Evolutionary conservation across 2,329 filamentous ascomycete species (phyloP).

Genomic region (Apiospora kogelbergensis): DNA sequence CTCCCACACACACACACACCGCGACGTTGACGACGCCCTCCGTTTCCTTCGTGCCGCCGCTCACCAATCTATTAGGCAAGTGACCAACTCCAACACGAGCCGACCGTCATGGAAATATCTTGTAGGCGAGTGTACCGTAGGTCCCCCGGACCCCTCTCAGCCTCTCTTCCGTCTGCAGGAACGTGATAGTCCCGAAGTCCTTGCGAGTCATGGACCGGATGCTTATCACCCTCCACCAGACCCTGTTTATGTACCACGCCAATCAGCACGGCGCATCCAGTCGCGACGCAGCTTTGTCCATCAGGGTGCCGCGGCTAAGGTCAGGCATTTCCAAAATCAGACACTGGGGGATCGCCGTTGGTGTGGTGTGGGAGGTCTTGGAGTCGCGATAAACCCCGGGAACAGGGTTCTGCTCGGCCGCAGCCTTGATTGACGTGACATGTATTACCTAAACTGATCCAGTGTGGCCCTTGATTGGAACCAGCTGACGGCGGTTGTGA

Average conservation of each 20-base stretch:
- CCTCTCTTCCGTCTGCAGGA: slow-evolving; percentile 2
- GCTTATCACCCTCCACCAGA: slow-evolving; percentile 3
- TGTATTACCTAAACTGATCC: not conserved
- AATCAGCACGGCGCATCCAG: not conserved
- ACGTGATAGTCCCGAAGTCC: slow-evolving; percentile 1
- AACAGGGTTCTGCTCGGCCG: slow-evolving; percentile 1
- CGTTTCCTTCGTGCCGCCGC: not conserved
- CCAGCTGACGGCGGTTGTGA: not conserved
- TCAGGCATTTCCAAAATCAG: not conserved
- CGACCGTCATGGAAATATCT: not conserved
- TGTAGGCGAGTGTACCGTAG: not conserved
- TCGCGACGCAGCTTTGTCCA: not conserved
- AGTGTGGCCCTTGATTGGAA: not conserved
- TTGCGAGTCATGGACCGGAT: not conserved
- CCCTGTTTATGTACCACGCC: not conserved
- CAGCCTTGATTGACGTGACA: slow-evolving; percentile 2
- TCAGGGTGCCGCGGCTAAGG: slow-evolving; percentile 2
- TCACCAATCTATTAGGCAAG: not conserved
- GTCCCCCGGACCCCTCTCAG: not conserved
- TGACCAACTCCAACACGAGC: not conserved
- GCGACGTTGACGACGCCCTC: not conserved
- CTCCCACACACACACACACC: not conserved
- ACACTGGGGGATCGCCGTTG: not conserved
- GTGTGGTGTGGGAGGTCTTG: not conserved
- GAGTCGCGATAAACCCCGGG: slow-evolving; percentile 1